Evolutionary conservation across 2,329 filamentous ascomycete species (phyloP).

Genomic region (Trichoderma hamatum): DNA sequence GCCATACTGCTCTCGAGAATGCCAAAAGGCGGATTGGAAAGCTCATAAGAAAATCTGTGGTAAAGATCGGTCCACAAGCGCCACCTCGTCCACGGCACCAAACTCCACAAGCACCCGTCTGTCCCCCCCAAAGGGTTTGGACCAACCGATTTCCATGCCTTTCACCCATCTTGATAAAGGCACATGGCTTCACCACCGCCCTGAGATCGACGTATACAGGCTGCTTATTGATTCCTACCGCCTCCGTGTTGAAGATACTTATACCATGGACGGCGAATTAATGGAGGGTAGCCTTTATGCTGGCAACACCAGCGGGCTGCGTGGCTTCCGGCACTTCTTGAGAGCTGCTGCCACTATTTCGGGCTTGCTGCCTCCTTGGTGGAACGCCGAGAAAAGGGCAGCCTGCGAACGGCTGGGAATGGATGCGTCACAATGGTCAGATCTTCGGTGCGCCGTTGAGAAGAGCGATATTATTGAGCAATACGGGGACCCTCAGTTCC

Average conservation of each 20-base stretch:
- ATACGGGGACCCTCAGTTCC: slow-evolving; percentile 49
- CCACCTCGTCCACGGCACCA: too few relatives aligned
- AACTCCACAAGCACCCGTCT: too few relatives aligned
- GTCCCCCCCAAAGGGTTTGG: slow-evolving; percentile 31
- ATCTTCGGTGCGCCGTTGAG: slow-evolving; percentile 30
- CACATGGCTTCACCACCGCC: slow-evolving; percentile 49
- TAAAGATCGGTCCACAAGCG: slow-evolving; percentile 20
- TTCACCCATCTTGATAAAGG: slow-evolving; percentile 46
- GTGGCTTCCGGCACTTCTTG: too few relatives aligned
- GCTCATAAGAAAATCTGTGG: slow-evolving; percentile 50
- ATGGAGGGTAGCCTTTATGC: slow-evolving; percentile 40
- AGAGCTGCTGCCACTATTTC: slow-evolving; percentile 32
- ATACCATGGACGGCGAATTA: slow-evolving; percentile 34
- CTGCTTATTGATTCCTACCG: slow-evolving; percentile 54
- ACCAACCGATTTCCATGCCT: slow-evolving; percentile 38
- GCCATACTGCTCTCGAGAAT: slow-evolving; percentile 55
- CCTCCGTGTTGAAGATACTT: slow-evolving; percentile 47
- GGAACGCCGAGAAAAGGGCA: slow-evolving; percentile 43
- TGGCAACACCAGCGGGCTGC: too few relatives aligned
- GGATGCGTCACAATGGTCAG: slow-evolving; percentile 35
- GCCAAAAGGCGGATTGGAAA: slow-evolving; percentile 56
- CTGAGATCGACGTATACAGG: slow-evolving; percentile 48
- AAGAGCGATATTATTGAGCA: slow-evolving; percentile 46
- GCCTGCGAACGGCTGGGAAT: slow-evolving; percentile 45
- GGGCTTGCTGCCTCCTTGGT: slow-evolving; percentile 50